Evolutionary conservation across 2,329 filamentous ascomycete species (phyloP).

Genomic region (Aspergillus puulaauensis): DNA sequence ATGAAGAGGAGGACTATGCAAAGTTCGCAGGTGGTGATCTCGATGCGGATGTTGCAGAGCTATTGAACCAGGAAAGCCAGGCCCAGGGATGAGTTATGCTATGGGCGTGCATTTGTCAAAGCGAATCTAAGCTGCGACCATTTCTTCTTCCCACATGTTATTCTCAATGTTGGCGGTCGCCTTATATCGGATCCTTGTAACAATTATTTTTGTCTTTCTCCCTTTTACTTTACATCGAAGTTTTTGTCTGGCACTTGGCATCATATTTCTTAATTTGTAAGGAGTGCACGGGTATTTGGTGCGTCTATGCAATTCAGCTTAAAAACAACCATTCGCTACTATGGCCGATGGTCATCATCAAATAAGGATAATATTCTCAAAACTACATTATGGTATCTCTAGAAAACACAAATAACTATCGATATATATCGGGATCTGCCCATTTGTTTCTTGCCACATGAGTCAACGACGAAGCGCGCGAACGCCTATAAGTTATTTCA

Average conservation of each 20-base stretch:
- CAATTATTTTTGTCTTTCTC: neutral
- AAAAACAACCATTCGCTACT: neutral
- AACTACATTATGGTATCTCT: conserved; percentile 24
- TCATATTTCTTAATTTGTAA: neutral
- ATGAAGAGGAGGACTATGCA: conserved; percentile 43
- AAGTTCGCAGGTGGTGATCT: conserved; percentile 55
- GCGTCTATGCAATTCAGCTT: neutral
- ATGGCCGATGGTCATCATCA: neutral
- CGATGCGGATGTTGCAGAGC: conserved; percentile 61
- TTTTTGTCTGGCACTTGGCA: neutral
- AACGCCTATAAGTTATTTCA: conserved; percentile 21
- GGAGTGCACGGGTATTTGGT: neutral
- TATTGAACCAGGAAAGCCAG: conserved; percentile 51
- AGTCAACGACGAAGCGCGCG: conserved; percentile 22
- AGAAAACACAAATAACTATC: conserved; percentile 22
- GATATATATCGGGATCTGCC: conserved; percentile 37
- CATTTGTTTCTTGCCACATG: conserved; percentile 29
- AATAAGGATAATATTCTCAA: conserved; percentile 7
- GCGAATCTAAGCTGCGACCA: neutral
- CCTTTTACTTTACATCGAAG: neutral
- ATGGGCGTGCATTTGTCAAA: neutral
- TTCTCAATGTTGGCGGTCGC: neutral
- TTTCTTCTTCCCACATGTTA: neutral
- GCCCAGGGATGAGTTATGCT: conserved; percentile 11
- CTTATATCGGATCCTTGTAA: neutral